Conservation (phyloP, 1,284 basidiomycete genomes). For the Cutaneotrichosporon mucoides region DNA sequence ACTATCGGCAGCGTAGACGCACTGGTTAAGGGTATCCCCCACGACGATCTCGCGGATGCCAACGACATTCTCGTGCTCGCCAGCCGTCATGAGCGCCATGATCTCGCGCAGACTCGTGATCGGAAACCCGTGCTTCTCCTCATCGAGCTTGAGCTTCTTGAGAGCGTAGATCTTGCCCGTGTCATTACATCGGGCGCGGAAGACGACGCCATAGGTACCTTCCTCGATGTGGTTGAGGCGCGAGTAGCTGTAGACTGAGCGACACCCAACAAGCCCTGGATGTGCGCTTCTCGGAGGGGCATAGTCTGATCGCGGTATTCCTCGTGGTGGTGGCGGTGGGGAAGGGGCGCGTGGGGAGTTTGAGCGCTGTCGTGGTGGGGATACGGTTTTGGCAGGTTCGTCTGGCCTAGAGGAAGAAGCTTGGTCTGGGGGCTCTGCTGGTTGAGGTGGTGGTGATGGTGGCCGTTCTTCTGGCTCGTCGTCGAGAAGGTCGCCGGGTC, state of each 20-base stretch:
- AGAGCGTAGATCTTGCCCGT: conserved; percentile 93
- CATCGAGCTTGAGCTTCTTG: conserved; percentile 97
- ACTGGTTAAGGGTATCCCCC: conserved; percentile 99
- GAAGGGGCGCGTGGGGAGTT: too few species aligned
- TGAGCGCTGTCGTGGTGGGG: neutral
- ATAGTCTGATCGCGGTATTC: conserved; percentile 27
- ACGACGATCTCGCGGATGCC: conserved; percentile 94
- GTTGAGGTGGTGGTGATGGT: too few species aligned
- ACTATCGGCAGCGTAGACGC: conserved; percentile 51
- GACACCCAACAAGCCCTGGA: conserved; percentile 71
- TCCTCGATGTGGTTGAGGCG: conserved; percentile 98
- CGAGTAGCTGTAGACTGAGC: conserved; percentile 89
- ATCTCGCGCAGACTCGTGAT: conserved; percentile 95
- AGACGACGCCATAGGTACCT: conserved; percentile 97
- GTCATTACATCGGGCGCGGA: conserved; percentile 86
- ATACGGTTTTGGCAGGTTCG: neutral
- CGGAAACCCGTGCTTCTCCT: conserved; percentile 96
- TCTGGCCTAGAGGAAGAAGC: neutral
- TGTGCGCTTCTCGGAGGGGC: conserved; percentile 72
- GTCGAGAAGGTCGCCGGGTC: conserved; percentile 11
- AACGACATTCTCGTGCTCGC: conserved; percentile 88
- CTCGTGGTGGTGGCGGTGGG: neutral
- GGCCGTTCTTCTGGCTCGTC: too few species aligned
- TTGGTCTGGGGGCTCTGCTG: too few species aligned
- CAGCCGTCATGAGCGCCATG: conserved; percentile 84